Conservation (phyloP, 2,329 filamentous ascomycete species). For the Pseudopithomyces maydicus region DNA sequence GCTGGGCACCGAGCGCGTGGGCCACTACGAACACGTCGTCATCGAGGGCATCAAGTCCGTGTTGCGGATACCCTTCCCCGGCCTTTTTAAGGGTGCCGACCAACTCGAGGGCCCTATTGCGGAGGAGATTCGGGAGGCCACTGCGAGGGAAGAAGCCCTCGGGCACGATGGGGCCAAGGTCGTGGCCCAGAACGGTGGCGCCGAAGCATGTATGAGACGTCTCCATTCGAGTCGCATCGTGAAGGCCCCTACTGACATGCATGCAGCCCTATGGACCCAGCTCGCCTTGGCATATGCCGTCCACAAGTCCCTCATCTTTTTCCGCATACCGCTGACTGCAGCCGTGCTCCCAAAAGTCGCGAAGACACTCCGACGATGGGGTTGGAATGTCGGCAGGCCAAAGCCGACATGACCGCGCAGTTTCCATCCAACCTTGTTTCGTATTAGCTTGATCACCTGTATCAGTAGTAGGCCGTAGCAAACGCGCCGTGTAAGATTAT, state of each 20-base stretch:
- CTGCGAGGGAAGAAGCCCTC: constrained; percentile 34
- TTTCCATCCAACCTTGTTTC: not conserved
- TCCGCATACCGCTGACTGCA: constrained; percentile 90
- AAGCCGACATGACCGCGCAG: constrained; percentile 43
- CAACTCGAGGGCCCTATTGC: constrained; percentile 50
- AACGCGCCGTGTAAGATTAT: not conserved
- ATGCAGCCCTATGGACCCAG: constrained; percentile 75
- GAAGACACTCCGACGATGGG: constrained; percentile 83
- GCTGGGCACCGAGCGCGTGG: constrained; percentile 85
- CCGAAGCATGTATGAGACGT: constrained; percentile 70
- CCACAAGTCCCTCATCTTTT: constrained; percentile 96
- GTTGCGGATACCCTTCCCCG: constrained; percentile 65
- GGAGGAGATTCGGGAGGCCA: constrained; percentile 31
- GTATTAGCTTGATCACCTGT: not conserved
- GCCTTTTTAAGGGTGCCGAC: constrained; percentile 56
- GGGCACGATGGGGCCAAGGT: constrained; percentile 64
- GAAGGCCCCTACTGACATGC: constrained; percentile 16
- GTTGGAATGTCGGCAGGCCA: constrained; percentile 90
- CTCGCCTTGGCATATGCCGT: constrained; percentile 93
- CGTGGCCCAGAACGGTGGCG: constrained; percentile 63
- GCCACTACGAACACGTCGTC: constrained; percentile 71
- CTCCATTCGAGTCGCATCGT: not conserved
- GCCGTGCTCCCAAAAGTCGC: constrained; percentile 95
- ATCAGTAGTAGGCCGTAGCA: not conserved
- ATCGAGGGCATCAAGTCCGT: constrained; percentile 63